These are phyloP conservation scores for Kwoniella sp. DNA, from an alignment of 768 basidiomycete genomes.

Conservation along the genomic window DNA sequence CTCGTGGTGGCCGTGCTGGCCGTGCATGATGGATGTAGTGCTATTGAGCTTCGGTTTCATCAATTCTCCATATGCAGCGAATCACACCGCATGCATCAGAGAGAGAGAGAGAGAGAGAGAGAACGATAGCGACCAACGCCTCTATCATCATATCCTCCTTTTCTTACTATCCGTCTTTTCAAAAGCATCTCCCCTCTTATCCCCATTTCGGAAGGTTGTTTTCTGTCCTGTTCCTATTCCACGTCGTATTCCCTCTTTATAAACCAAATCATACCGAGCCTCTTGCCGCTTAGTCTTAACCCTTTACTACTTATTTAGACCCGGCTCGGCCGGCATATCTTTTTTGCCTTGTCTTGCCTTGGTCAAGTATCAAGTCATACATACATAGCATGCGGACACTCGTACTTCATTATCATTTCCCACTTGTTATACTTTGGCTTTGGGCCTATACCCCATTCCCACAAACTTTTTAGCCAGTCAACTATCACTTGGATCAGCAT, in stretches of 20 bases:
- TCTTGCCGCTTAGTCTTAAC: no score
- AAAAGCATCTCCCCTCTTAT: background rate
- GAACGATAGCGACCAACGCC: background rate
- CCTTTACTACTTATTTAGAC: background rate
- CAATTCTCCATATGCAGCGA: no score
- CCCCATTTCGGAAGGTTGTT: no score
- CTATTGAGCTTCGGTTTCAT: no score
- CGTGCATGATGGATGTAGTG: background rate
- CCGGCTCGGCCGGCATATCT: background rate
- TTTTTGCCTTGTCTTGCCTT: background rate
- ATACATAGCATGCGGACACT: no score
- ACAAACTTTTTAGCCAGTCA: background rate
- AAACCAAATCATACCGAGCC: background rate
- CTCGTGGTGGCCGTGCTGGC: background rate
- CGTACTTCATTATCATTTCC: no score
- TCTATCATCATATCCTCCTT: background rate
- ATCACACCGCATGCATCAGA: no score
- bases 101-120: background rate
- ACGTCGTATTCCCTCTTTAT: background rate
- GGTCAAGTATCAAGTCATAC: no score
- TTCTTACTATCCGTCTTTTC: background rate
- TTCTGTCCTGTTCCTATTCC: no score
- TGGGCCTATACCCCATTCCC: background rate
- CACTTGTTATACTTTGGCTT: background rate
- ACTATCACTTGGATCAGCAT: background rate